Base-by-base conservation (phyloP, 2,329 filamentous ascomycete species). In the Didymella pomorum region DNA sequence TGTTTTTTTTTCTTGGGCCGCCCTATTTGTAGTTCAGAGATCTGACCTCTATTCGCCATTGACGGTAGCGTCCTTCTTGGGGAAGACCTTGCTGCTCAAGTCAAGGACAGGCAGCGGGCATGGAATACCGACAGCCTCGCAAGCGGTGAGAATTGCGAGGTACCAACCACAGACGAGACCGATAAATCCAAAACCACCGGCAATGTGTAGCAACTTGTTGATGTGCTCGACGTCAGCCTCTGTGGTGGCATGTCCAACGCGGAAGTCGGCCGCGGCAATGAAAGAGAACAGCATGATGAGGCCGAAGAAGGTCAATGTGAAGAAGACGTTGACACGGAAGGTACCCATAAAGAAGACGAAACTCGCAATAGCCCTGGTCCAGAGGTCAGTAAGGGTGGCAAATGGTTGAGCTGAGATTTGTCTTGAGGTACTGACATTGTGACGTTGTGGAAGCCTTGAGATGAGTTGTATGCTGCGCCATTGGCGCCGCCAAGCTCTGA, bases 371-470 rank as follows among this genome's bases (percentile, higher is more conserved):
- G 56, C 63, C 65, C 66, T 69, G 35, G 5, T 7, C 1, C 0
- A 8, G n/a, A 16, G 4, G 47, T 67, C 10, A 62, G 52, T n/a
- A 3, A 8, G 29, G 8, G 11, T 11, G 18, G 7, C 44, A n/a
- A 4, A 11, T 25, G 5, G n/a, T 9, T 9, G 16, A 20, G n/a
- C 10, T 1, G 31, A 28, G 4, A 33, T 3, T 14, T n/a, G 4
- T 20, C 8, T 3, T 8, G 4, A 20, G 8, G 9, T 20, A 42
- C 64, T 29, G 49, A 68, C 63, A 68, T 66, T 0, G 64, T 58
- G 3, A 66, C 63, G n/a, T 68, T 67, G 28, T 68, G 63, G 18
- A 67, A 68, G 1, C 64, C 66, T 51, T 68, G 63, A 3, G 63
- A 66, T 11, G 64, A 59, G 23, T 68, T 66, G 41, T 68, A 68